Conservation (phyloP, 75 land plant species). For the Pinus taeda region DNA sequence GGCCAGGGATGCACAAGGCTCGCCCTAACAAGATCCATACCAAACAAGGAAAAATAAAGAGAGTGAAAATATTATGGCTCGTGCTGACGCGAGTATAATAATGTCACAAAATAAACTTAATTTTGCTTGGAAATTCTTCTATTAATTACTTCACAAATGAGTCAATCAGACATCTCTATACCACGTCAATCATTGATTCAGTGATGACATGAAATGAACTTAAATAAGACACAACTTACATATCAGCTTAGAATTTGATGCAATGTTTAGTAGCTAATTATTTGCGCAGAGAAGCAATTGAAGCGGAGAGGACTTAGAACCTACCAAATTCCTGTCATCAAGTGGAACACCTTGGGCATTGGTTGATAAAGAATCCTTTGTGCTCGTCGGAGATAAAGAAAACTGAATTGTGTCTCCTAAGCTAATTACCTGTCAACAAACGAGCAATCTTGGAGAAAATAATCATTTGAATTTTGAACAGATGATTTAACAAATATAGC, state of each 20-base stretch:
- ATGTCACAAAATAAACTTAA: background rate
- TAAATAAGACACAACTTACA: background rate
- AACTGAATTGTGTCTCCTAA: slow-evolving; percentile 94
- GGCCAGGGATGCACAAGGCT: too few species aligned
- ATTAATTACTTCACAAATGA: background rate
- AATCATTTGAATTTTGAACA: background rate
- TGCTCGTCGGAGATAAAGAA: slow-evolving; percentile 83
- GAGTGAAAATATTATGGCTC: too few species aligned
- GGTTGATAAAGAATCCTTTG: slow-evolving; percentile 81
- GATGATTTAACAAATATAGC: slow-evolving; percentile 6
- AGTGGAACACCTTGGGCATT: slow-evolving; percentile 95
- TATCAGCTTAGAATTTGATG: background rate
- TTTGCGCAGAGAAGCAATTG: background rate
- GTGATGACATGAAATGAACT: background rate
- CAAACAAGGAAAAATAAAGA: background rate
- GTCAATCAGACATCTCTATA: background rate
- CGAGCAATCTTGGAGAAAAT: background rate
- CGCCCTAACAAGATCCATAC: background rate
- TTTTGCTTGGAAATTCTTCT: background rate
- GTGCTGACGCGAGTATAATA: too few species aligned
- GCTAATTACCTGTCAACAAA: slow-evolving; percentile 72
- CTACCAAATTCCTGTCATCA: slow-evolving; percentile 93
- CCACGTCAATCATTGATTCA: background rate
- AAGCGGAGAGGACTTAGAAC: background rate
- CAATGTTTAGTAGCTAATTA: background rate